Evolutionary conservation across 208 protist genomes (phyloP), one percentile per base, ranked within the genome.

Genomic region (Crithidia mellificae): DNA sequence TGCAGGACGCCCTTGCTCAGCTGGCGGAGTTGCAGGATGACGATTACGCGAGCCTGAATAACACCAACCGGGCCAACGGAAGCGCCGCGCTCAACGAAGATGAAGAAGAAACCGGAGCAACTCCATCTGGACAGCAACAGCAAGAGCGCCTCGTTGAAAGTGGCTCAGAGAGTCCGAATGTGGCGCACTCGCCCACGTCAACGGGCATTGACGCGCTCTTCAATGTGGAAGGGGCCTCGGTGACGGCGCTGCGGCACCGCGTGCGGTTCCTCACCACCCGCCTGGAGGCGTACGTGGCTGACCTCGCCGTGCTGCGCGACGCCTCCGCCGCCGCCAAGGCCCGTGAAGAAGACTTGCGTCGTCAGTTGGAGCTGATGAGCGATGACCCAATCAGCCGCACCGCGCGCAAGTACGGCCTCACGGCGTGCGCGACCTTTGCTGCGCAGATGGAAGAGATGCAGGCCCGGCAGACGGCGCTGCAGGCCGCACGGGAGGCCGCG

Each of bases 361-460:
- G 44, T 2, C 78, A 89, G 70, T 63, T 95, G n/a, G 80, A 84
- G 20, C 52, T 75, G 30, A 70, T 95, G 72, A 80, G 74, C 44
- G 57, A 56, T 39, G 83, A 95, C 65, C 90, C 90, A 8, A 67
- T 95, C 34, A 95, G 90, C 46, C 79, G 61, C 25, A 69, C 52
- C 9, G 87, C 83, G n/a, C 81, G 85, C 20, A 74, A 75, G 25
- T 92, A 92, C 74, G 90, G 90, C n/a, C 73, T 95, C 19, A 51
- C 71, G 14, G 77, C 82, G 30, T 87, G 77, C 46, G 46, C 44
- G 24, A 68, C 22, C 59, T 93, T 92, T 41, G 79, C 89, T 30
- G 78, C 57, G 8, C 82, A 84, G 30, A 25, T 94, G 30, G 74
- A 15, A 19, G 70, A 84, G 49, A 56, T 79, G 73, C 52, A 77